Percentiles rank a stretch among this genome's conserved stretches.
phyloP scores from a whole-genome alignment of 2,329 filamentous ascomycete species.

The Juglanconis sp. region DNA sequence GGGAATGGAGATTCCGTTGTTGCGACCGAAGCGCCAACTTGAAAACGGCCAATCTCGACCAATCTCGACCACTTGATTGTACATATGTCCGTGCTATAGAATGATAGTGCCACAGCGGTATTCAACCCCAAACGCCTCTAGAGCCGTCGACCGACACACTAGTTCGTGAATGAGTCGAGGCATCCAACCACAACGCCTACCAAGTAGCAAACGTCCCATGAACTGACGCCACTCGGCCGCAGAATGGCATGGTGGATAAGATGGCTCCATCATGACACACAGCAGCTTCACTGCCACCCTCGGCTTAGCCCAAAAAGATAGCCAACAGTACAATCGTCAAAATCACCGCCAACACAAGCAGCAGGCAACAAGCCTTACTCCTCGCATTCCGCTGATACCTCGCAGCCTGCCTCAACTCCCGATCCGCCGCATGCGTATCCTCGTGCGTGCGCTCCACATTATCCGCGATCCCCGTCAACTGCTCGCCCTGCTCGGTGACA shows the following conservation, averaged over 20 bases:
- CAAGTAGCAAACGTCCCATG: not conserved
- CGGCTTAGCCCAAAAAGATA: conserved; percentile 65
- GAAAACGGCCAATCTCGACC: not conserved
- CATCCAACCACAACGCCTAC: not conserved
- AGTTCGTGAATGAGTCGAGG: not conserved
- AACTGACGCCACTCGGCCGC: too few species aligned
- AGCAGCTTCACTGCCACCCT: not conserved
- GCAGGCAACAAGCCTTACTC: conserved; percentile 88
- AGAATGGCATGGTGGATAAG: too few species aligned
- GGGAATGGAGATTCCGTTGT: conserved; percentile 17
- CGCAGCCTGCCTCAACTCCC: conserved; percentile 80
- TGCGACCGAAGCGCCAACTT: conserved; percentile 7
- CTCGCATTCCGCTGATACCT: conserved; percentile 93
- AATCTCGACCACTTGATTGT: not conserved
- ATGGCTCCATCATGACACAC: not conserved
- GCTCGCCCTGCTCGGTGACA: conserved; percentile 87
- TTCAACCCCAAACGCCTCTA: not conserved
- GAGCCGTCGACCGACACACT: not conserved
- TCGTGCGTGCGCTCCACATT: conserved; percentile 82
- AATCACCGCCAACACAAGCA: conserved; percentile 85
- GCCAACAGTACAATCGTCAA: conserved; percentile 86
- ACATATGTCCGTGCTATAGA: not conserved
- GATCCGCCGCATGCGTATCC: conserved; percentile 80
- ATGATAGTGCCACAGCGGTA: not conserved
- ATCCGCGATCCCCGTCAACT: conserved; percentile 80